These are phyloP conservation scores for Balakata baccata DNA, from an alignment of 345 rosid genomes.

Conservation along the genomic window DNA sequence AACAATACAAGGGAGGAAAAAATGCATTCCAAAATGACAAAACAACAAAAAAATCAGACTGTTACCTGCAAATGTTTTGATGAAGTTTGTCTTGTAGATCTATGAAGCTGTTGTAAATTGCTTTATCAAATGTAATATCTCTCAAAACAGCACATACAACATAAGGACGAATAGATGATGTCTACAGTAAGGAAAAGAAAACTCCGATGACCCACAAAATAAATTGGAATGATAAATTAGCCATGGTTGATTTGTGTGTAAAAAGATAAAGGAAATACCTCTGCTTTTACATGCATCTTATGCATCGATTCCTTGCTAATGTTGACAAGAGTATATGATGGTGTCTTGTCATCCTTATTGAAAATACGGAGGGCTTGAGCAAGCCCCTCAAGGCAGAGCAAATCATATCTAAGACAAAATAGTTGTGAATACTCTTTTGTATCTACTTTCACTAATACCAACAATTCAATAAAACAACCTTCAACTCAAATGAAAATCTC, in stretches of 20 bases:
- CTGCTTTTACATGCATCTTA: constrained; percentile 65
- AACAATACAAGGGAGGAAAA: not conserved
- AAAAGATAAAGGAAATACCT: constrained; percentile 39
- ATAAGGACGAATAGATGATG: constrained; percentile 59
- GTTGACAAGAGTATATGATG: constrained; percentile 42
- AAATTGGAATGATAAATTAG: not conserved
- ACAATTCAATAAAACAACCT: not conserved
- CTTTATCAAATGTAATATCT: constrained; percentile 74
- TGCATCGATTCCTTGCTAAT: constrained; percentile 49
- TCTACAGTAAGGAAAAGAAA: constrained; percentile 38
- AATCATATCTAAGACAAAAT: constrained; percentile 61
- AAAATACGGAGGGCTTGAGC: constrained; percentile 92
- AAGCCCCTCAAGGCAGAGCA: constrained; percentile 94
- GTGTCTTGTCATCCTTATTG: constrained; percentile 56
- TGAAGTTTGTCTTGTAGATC: constrained; percentile 97
- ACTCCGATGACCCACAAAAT: constrained; percentile 14
- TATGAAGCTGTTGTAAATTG: constrained; percentile 85
- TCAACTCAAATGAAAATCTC: not conserved
- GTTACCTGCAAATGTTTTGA: constrained; percentile 89
- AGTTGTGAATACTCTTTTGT: not conserved
- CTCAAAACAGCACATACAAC: constrained; percentile 90
- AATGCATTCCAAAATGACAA: not conserved
- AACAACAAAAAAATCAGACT: not conserved
- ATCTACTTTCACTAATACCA: not conserved
- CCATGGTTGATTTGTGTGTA: no score